These are phyloP conservation scores for Coffea eugenioides DNA, from an alignment of 257 asterid species.

Conservation along the genomic window DNA sequence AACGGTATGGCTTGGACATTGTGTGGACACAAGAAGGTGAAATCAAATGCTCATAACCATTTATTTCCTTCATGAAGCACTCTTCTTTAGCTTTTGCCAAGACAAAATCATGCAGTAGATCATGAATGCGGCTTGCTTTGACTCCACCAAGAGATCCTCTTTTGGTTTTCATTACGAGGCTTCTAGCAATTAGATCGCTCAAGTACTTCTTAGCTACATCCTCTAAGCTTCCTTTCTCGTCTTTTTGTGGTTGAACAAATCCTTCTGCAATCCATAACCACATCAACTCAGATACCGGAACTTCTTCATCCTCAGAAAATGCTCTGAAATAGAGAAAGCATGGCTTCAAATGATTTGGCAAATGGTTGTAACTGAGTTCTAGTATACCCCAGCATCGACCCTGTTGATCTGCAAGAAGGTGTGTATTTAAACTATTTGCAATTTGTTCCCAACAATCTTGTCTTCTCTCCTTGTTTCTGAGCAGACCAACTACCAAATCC, in stretches of 20 bases:
- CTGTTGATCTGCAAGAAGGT: background rate
- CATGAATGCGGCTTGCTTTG: background rate
- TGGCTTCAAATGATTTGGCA: constrained; percentile 7
- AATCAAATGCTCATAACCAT: background rate
- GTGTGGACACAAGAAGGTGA: no score
- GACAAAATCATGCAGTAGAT: background rate
- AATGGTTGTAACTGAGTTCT: constrained; percentile 12
- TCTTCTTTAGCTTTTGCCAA: background rate
- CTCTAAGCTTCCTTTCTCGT: background rate
- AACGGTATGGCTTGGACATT: background rate
- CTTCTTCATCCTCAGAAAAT: constrained; percentile 2
- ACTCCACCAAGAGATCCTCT: background rate
- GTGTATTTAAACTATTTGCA: background rate
- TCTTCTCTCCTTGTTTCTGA: background rate
- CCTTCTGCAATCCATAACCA: constrained; percentile 22
- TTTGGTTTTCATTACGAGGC: background rate
- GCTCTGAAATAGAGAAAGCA: constrained; percentile 8
- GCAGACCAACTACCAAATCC: background rate
- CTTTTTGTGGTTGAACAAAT: constrained; percentile 1
- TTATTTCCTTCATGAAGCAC: background rate
- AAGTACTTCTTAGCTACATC: constrained; percentile 11
- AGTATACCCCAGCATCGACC: background rate
- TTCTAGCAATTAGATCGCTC: constrained; percentile 1
- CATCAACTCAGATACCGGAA: background rate
- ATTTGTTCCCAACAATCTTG: background rate